These are phyloP conservation scores for Eustoma russellianum DNA, from an alignment of 257 asterid species.

Conservation along the genomic window DNA sequence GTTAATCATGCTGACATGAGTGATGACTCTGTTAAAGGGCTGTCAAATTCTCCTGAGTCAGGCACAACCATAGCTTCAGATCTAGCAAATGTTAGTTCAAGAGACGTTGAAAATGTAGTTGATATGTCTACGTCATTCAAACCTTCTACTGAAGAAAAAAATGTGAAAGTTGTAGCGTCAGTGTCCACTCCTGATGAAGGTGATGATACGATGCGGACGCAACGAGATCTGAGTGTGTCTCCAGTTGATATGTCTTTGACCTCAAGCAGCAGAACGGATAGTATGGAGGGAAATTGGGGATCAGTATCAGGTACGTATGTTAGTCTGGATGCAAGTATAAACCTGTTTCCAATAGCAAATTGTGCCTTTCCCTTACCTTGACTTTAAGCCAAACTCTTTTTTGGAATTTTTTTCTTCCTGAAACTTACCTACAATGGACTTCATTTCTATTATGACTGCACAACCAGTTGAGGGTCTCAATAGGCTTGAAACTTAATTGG, in stretches of 20 bases:
- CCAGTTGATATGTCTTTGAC: slow-evolving; percentile 25
- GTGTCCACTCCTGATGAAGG: slow-evolving; percentile 24
- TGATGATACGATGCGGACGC: slow-evolving; percentile 25
- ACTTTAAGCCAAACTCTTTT: too few species aligned
- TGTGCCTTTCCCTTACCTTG: too few species aligned
- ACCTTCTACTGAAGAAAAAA: background rate
- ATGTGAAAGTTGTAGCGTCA: slow-evolving; percentile 14
- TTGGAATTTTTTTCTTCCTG: too few species aligned
- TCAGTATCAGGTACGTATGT: slow-evolving; percentile 59
- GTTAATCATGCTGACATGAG: background rate
- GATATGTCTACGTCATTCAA: background rate
- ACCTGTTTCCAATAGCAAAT: too few species aligned
- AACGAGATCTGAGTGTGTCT: slow-evolving; percentile 23
- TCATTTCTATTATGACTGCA: too few species aligned
- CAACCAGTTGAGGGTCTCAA: too few species aligned
- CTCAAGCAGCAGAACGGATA: slow-evolving; percentile 46
- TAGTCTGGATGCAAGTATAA: too few species aligned
- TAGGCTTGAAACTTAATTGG: too few species aligned
- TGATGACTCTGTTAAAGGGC: background rate
- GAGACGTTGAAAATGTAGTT: background rate
- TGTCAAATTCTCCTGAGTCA: background rate
- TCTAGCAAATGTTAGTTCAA: background rate
- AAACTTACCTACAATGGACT: too few species aligned
- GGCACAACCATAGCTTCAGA: background rate
- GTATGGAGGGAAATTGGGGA: slow-evolving; percentile 80